Evolutionary conservation across 2,329 filamentous ascomycete genomes (phyloP), one percentile per base, ranked within the genome.

Genomic region (Beauveria varroae): DNA sequence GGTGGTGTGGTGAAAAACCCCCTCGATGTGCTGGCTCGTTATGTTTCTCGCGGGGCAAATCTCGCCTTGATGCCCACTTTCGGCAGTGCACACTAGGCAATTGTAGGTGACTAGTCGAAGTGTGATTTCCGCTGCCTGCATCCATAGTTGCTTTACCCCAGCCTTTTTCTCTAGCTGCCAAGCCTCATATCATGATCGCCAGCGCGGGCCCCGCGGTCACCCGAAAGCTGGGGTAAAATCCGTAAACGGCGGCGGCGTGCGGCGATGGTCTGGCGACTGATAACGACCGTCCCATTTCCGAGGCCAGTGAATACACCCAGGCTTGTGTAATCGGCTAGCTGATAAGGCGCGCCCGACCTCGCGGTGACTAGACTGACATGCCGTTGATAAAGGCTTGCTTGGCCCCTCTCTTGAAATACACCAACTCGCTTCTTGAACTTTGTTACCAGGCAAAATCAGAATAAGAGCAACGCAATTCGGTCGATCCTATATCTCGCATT

Each of bases 341-440:
- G 57, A 60, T 60, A 60, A 60, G 57, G 40, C 50, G 52, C 49
- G 47, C 49, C 57, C 50, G 41, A 60, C 18, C 28, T 54, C 50
- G 57, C 49, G 14, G 7, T 54, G 16, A 22, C 28, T 37, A 16
- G 34, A 22, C 7, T 49, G 37, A 37, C 28, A 22, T 20, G 55
- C 16, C 16, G 18, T 41, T 28, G 22, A 40, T 34, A 57, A 51
- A 26, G 43, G 14, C 7, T 37, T 37, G 18, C 12, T 34, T 16
- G 24, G 9, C 40, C 26, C 22, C 55, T 12, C 24, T 43, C 9
- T 34, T 5, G n/a, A 22, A 16, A 22, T 7, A n/a, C 37, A 59
- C 47, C 22, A 22, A 49, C 51, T 24, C 54, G 1, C 26, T 47
- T 16, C 10, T 20, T 34, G 14, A 37, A 37, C 12, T 37, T 37